These are phyloP conservation scores for Oryza rufipogon DNA, from an alignment of 176 grass and related monocot species.

Conservation along the genomic window DNA sequence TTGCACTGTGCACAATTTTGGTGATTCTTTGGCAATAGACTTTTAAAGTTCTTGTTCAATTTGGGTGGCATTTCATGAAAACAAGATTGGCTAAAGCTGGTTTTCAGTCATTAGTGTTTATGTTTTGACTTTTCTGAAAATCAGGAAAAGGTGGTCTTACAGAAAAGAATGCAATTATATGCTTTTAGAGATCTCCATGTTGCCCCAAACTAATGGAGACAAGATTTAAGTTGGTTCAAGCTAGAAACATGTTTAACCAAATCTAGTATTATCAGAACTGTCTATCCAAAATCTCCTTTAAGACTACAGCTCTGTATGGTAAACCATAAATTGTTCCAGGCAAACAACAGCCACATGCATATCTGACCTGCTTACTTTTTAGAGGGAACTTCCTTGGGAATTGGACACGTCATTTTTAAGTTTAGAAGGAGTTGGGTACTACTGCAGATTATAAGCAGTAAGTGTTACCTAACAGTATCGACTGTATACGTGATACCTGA, in stretches of 20 bases:
- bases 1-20: neutral
- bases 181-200: neutral
- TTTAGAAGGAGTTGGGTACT: neutral
- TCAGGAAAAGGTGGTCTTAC: neutral
- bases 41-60: constrained; percentile 1
- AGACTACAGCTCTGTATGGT: neutral
- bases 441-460: neutral
- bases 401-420: neutral
- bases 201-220: neutral
- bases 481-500: neutral
- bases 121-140: constrained; percentile 16
- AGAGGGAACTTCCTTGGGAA: neutral
- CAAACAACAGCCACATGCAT: neutral
- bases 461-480: neutral
- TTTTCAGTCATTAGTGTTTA: neutral
- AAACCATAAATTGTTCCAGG: neutral
- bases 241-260: neutral
- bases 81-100: constrained; percentile 5
- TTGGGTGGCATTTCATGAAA: neutral
- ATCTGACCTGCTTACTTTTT: neutral
- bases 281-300: neutral
- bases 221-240: neutral
- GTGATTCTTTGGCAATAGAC: neutral
- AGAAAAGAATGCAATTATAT: neutral
- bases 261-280: neutral